These are phyloP conservation scores for Euphorbia lathyris DNA, from an alignment of 345 rosid genomes.

Conservation along the genomic window DNA sequence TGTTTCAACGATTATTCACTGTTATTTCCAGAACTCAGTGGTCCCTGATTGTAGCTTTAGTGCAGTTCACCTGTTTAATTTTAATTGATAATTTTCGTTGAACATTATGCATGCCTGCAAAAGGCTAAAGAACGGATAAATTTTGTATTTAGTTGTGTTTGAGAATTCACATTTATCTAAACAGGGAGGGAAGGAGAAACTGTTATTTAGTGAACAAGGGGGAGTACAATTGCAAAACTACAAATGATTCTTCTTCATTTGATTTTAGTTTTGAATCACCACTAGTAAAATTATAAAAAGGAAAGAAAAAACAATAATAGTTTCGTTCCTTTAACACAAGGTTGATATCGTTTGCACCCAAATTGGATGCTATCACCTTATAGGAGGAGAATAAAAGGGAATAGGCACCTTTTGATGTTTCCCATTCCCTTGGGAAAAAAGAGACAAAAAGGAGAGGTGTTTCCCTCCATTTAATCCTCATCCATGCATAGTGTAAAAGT, in stretches of 20 bases:
- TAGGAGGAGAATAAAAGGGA: background rate
- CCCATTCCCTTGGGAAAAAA: background rate
- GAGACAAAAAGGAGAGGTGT: background rate
- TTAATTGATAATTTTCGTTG: background rate
- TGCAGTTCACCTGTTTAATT: slow-evolving; percentile 3
- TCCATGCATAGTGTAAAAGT: background rate
- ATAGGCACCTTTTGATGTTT: background rate
- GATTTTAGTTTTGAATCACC: background rate
- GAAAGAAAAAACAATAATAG: background rate
- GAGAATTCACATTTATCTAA: too few species aligned
- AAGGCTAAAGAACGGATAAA: background rate
- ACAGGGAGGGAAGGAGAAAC: too few species aligned
- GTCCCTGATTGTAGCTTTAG: background rate
- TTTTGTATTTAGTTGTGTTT: too few species aligned
- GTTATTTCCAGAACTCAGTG: background rate
- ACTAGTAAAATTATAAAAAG: background rate
- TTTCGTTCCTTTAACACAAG: background rate
- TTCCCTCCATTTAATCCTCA: background rate
- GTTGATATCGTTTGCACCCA: background rate
- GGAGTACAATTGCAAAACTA: background rate
- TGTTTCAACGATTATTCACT: slow-evolving; percentile 8
- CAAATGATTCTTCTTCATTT: background rate
- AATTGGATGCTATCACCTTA: background rate
- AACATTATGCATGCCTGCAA: background rate
- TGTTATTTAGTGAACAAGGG: background rate